Percentiles rank a stretch among this genome's conserved stretches.
Conservation (phyloP, 2,329 filamentous ascomycete species). For the Botrytis fabae region DNA sequence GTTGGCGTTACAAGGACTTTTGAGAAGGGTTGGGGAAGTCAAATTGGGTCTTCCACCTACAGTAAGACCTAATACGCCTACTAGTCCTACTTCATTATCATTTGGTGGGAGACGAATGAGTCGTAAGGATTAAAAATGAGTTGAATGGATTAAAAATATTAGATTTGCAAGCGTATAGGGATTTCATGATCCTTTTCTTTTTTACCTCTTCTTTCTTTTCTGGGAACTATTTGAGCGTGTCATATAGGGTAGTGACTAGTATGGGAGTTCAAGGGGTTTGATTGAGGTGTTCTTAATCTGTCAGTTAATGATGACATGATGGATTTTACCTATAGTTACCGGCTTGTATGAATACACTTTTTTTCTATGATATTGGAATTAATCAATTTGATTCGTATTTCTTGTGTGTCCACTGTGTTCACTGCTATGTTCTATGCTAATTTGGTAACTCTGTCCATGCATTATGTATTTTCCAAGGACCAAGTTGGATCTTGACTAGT, state of each 20-base stretch:
- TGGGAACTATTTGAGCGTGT: constrained; percentile 20
- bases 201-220: constrained; percentile 3
- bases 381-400: neutral
- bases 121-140: constrained; percentile 24
- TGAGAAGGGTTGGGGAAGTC: constrained; percentile 82
- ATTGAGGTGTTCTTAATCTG: constrained; percentile 11
- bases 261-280: constrained; percentile 14
- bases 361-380: neutral
- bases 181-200: constrained; percentile 3
- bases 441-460: fast-evolving
- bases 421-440: neutral
- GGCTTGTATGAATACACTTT: constrained; percentile 22
- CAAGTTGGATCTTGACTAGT: neutral
- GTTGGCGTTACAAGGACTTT: constrained; percentile 71
- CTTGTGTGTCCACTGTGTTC: neutral
- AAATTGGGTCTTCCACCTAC: constrained; percentile 48
- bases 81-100: constrained; percentile 32
- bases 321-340: constrained; percentile 16
- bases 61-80: constrained; percentile 26
- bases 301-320: constrained; percentile 7
- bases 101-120: constrained; percentile 30
- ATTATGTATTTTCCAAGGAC: neutral
- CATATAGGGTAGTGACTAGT: constrained; percentile 16
- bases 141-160: constrained; percentile 12
- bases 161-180: neutral